phyloP scores from a whole-genome alignment of 78 protist species.

The Dictyostelium capitatum region DNA sequence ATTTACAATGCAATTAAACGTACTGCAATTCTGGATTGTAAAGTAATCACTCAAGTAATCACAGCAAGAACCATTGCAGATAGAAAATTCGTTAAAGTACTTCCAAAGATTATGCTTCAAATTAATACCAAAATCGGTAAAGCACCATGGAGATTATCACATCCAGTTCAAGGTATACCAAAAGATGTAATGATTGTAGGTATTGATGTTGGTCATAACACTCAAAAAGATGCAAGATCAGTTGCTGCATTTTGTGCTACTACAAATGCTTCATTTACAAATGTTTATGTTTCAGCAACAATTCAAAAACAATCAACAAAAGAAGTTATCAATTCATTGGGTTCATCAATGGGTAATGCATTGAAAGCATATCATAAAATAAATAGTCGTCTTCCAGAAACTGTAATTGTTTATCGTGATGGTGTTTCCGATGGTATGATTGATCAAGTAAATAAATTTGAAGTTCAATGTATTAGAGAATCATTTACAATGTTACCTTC shows the following conservation, averaged over 20 bases:
- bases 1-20: not conserved
- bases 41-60: not conserved
- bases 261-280: not conserved
- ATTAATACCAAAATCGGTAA: constrained; percentile 34
- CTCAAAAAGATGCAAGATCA: constrained; percentile 29
- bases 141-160: constrained; percentile 30
- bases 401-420: constrained; percentile 81
- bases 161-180: constrained; percentile 2
- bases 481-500: not conserved
- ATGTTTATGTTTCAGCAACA: not conserved
- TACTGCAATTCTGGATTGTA: not conserved
- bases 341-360: not conserved
- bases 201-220: constrained; percentile 76
- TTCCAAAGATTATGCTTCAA: constrained; percentile 13
- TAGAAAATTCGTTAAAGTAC: not conserved
- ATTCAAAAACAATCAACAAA: constrained; percentile 1
- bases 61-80: not conserved
- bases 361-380: constrained; percentile 3
- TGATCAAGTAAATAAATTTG: not conserved
- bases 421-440: constrained; percentile 87
- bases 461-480: constrained; percentile 23
- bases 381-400: constrained; percentile 65
- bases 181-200: constrained; percentile 58
- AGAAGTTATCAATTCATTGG: constrained; percentile 19
- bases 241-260: constrained; percentile 47